Percentiles rank a stretch among this genome's conserved stretches.
Conservation (phyloP, 176 grass and related monocot species). For the Rhynchospora breviuscula region DNA sequence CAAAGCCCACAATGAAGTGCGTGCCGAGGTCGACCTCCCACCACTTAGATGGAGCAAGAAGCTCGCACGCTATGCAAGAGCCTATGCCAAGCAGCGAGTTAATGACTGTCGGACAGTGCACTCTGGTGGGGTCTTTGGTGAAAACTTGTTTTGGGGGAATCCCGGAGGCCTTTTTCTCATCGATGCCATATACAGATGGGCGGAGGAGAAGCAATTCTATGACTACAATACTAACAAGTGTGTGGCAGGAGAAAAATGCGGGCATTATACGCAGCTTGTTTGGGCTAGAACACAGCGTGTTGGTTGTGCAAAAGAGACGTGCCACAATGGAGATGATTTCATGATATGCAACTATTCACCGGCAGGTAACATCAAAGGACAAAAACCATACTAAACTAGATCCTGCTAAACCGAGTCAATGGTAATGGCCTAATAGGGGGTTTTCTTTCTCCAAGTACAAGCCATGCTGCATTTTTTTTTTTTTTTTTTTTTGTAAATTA, state of each 20-base stretch:
- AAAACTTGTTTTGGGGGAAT: conserved; percentile 31
- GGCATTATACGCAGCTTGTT: conserved; percentile 31
- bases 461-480: not conserved
- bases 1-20: conserved; percentile 9
- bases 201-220: conserved; percentile 25
- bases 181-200: conserved; percentile 25
- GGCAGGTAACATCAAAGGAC: conserved; percentile 9
- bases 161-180: not conserved
- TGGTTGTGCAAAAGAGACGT: conserved; percentile 16
- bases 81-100: not conserved
- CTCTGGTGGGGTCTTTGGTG: conserved; percentile 27
- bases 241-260: not conserved
- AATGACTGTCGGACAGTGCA: conserved; percentile 25
- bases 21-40: not conserved
- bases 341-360: conserved; percentile 32
- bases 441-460: not conserved
- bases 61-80: not conserved
- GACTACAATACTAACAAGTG: conserved; percentile 27
- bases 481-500: not conserved
- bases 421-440: too few relatives aligned
- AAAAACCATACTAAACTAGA: conserved; percentile 11
- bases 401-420: too few relatives aligned
- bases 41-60: conserved; percentile 15
- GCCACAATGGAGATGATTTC: conserved; percentile 21
- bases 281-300: conserved; percentile 15